Evolutionary conservation across 441 rosid species (phyloP), one percentile per base, ranked within the genome.

Genomic region (Daphne laureola): DNA sequence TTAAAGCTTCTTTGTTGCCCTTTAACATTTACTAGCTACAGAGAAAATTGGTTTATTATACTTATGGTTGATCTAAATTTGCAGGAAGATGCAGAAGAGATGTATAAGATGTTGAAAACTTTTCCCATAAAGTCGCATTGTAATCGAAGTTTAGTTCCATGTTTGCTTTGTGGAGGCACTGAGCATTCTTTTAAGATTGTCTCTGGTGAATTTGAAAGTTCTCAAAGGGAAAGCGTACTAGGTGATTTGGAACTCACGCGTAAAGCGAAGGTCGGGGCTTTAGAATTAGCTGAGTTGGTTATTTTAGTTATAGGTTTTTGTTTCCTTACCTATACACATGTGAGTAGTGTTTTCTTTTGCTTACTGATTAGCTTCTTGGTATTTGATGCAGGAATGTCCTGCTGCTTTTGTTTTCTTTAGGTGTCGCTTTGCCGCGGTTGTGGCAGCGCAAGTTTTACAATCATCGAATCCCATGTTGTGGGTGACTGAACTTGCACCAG

Each of bases 401-500:
- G 84, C 83, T 13, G 98, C 96, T 51, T 92, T 92, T 77, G 98
- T 92, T 57, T 86, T 83, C 63, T 92, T 86, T 73, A 92, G 79
- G 81, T 83, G 86, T 55, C 95, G 96, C 53, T 81, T 74, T 68
- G 79, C 86, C 72, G 97, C 98, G 56, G 76, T 74, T 53, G 74
- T 86, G 62, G 90, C 86, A 65, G 76, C 97, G 12, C 78, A 80
- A 72, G 67, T 81, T 78, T 92, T 83, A 67, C 97, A 89, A 55
- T 75, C 96, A 75, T 57, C 88, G 63, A 86, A 89, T 78, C 96
- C 98, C 52, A 86, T 92, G 98, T 68, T 72, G 56, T 92, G 98
- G 98, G 97, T 80, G 63, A 85, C 90, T 27, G 78, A 89, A 59
- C 66, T 73, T 56, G 98, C 98, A 55, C 98, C 98, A 45, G 97